Percentiles rank a stretch among this genome's conserved stretches.
Conservation (phyloP, 106 monocot genomes). For the Xerophyta viscosa region DNA sequence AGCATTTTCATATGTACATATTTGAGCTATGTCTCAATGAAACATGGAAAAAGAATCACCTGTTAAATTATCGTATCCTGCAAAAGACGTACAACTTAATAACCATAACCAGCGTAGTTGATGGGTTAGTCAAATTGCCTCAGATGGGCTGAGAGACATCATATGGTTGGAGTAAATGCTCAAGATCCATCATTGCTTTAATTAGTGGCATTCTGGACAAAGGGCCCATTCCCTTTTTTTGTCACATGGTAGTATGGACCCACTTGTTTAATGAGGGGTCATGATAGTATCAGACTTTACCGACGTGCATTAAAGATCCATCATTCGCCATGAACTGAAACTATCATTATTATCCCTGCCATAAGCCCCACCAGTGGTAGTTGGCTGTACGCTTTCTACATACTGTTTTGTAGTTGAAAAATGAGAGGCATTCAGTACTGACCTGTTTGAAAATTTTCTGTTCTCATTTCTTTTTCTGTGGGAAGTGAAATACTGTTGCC, state of each 20-base stretch:
- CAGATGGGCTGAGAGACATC: background rate
- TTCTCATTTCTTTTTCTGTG: too few species aligned
- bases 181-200: conserved; percentile 5
- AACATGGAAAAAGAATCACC: background rate
- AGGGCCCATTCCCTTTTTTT: conserved; percentile 2
- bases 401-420: too few species aligned
- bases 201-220: conserved; percentile 5
- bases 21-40: background rate
- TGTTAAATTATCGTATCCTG: background rate
- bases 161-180: conserved; percentile 4
- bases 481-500: too few species aligned
- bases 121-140: background rate
- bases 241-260: conserved; percentile 6
- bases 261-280: background rate
- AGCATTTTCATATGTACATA: background rate
- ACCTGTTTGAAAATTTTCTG: too few species aligned
- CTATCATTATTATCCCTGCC: background rate
- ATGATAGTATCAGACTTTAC: conserved; percentile 6
- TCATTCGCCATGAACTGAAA: background rate
- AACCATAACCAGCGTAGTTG: background rate
- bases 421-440: too few species aligned
- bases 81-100: background rate
- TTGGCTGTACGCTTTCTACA: background rate
- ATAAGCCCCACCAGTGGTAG: conserved; percentile 6
- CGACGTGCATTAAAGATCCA: conserved; percentile 3